Evolutionary conservation across 257 asterid genomes (phyloP).

Genomic region (Plantago ovata): DNA sequence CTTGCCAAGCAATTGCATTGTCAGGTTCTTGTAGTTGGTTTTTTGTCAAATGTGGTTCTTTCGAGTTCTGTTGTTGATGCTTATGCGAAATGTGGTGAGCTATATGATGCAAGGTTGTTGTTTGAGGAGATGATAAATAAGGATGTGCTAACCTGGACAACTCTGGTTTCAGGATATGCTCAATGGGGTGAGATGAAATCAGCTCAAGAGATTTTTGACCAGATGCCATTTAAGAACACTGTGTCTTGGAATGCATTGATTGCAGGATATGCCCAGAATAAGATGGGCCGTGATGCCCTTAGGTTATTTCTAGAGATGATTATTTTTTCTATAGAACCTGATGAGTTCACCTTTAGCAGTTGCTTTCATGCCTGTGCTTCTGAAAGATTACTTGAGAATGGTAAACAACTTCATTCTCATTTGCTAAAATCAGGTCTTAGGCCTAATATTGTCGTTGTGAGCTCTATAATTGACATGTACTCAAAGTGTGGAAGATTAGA

Average conservation of each 20-base stretch:
- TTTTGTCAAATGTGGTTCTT: slow-evolving; percentile 54
- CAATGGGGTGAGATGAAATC: slow-evolving; percentile 52
- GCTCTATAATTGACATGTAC: slow-evolving; percentile 74
- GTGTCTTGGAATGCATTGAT: slow-evolving; percentile 74
- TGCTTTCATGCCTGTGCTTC: slow-evolving; percentile 65
- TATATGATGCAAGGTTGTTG: slow-evolving; percentile 53
- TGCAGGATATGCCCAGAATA: slow-evolving; percentile 53
- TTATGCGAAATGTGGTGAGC: slow-evolving; percentile 61
- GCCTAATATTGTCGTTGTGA: slow-evolving; percentile 50
- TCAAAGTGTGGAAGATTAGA: slow-evolving; percentile 60
- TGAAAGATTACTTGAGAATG: slow-evolving; percentile 36
- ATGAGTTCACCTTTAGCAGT: slow-evolving; percentile 58
- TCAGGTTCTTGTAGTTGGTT: slow-evolving; percentile 56
- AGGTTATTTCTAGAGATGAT: slow-evolving; percentile 45
- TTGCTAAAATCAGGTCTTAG: slow-evolving; percentile 39
- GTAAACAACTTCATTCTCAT: slow-evolving; percentile 66
- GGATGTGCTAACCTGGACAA: slow-evolving; percentile 77
- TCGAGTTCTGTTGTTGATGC: slow-evolving; percentile 60
- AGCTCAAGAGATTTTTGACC: slow-evolving; percentile 47
- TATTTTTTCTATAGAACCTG: slow-evolving; percentile 38
- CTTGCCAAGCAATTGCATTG: slow-evolving; percentile 63
- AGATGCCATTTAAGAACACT: slow-evolving; percentile 55
- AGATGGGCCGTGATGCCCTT: slow-evolving; percentile 44
- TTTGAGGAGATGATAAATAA: slow-evolving; percentile 56
- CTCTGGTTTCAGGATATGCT: slow-evolving; percentile 67